Conservation (phyloP, 176 grass and related monocot species). For the Elymus sibiricus region DNA sequence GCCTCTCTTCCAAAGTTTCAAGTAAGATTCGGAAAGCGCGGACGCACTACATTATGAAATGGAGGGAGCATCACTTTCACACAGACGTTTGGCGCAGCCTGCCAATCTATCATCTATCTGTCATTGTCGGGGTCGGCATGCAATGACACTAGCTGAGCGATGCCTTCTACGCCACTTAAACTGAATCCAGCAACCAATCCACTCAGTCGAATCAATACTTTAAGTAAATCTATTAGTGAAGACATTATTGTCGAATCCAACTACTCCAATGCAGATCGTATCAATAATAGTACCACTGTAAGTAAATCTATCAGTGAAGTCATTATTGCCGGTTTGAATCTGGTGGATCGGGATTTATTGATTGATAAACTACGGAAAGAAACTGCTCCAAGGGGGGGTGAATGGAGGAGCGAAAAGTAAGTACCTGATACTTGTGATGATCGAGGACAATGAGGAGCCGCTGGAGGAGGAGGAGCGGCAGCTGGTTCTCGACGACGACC, state of each 20-base stretch:
- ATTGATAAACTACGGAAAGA: too few species aligned
- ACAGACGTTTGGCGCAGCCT: too few species aligned
- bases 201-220: not conserved
- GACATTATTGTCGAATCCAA: not conserved
- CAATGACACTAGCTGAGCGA: not conserved
- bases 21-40: too few species aligned
- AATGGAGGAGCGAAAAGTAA: not conserved
- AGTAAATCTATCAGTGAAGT: not conserved
- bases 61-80: too few species aligned
- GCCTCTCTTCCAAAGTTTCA: not conserved
- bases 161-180: not conserved
- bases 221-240: not conserved
- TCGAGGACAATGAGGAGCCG: not conserved
- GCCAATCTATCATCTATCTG: not conserved
- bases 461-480: constrained; percentile 26
- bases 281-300: not conserved
- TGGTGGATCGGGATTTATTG: not conserved
- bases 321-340: not conserved
- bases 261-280: not conserved
- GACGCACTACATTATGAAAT: too few species aligned
- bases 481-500: constrained; percentile 53
- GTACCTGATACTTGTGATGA: not conserved
- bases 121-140: not conserved
- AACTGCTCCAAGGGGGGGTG: too few species aligned
- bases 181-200: not conserved